phyloP scores from a whole-genome alignment of 2,329 filamentous ascomycete species.

The Sporothrix brasiliensis region DNA sequence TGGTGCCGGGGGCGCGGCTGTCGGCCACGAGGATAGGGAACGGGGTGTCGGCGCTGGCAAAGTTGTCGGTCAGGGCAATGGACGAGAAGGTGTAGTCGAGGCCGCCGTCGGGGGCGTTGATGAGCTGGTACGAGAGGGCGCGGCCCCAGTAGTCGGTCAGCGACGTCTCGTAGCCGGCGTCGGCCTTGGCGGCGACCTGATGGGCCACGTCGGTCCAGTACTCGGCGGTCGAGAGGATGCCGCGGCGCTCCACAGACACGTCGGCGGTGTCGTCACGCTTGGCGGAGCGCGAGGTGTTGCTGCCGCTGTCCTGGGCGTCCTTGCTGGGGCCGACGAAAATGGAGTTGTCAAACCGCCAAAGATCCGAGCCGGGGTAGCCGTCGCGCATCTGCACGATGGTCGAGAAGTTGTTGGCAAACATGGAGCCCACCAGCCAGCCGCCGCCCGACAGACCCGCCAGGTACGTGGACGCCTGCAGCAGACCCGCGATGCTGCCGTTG shows the following conservation, averaged over 20 bases:
- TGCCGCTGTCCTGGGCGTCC: constrained; percentile 37
- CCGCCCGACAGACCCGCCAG: constrained; percentile 80
- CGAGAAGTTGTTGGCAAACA: constrained; percentile 83
- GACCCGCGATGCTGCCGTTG: constrained; percentile 72
- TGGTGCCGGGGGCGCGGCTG: constrained; percentile 50
- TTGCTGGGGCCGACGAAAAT: constrained; percentile 44
- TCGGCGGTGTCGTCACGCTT: neutral
- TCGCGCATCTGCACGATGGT: constrained; percentile 62
- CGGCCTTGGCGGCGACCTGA: constrained; percentile 61
- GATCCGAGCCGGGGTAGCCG: constrained; percentile 42
- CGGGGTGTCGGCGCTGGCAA: constrained; percentile 49
- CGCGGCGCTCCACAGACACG: constrained; percentile 33
- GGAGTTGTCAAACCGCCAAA: constrained; percentile 45
- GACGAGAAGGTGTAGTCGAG: constrained; percentile 81
- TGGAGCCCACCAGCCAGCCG: constrained; percentile 80
- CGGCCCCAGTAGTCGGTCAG: constrained; percentile 91
- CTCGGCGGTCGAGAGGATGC: constrained; percentile 39
- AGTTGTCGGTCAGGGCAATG: constrained; percentile 50
- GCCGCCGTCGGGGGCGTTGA: constrained; percentile 75
- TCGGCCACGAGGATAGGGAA: constrained; percentile 57
- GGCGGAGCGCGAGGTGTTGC: neutral
- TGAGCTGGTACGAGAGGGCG: constrained; percentile 81
- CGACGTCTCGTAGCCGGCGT: constrained; percentile 68
- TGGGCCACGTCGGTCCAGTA: constrained; percentile 65
- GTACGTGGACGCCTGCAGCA: constrained; percentile 81